phyloP scores from a whole-genome alignment of 305 asterid species.

The Andrographis paniculata region DNA sequence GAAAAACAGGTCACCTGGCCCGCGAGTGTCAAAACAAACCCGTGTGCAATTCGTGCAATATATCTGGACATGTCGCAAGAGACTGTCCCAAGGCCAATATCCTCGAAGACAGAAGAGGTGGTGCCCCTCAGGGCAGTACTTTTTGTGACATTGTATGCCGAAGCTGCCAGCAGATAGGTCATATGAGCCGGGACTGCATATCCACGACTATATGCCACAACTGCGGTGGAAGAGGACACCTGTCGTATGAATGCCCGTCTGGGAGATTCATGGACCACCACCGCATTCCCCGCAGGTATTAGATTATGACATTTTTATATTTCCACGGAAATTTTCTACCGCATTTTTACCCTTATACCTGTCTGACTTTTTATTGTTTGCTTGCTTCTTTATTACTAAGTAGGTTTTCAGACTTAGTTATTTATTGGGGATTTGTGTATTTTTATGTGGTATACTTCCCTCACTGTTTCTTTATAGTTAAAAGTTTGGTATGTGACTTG shows the following conservation, averaged over 20 bases:
- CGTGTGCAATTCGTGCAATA: conserved; percentile 82
- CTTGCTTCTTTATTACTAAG: no score
- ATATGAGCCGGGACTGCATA: conserved; percentile 74
- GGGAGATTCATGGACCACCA: conserved; percentile 56
- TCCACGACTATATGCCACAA: conserved; percentile 56
- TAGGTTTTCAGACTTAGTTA: no score
- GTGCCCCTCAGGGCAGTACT: conserved; percentile 36
- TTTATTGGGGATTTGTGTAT: no score
- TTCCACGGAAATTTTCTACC: no score
- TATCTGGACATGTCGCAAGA: conserved; percentile 80
- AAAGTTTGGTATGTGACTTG: no score
- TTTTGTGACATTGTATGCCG: conserved; percentile 62
- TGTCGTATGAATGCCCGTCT: conserved; percentile 75
- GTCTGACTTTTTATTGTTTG: no score
- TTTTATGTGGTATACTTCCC: no score
- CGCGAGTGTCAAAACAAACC: conserved; percentile 90
- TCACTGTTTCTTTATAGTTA: no score
- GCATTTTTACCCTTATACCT: no score
- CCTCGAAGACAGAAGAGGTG: conserved; percentile 47
- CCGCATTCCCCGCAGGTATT: conserved; percentile 67
- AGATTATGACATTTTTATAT: conserved; percentile 19
- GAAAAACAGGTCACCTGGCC: conserved; percentile 91
- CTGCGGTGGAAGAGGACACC: conserved; percentile 86
- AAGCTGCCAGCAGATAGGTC: conserved; percentile 79
- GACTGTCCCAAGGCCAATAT: conserved; percentile 52